Percentiles rank a stretch among this genome's conserved stretches.
phyloP scores from a whole-genome alignment of 306 rosid species.

The Fagus crenata region DNA sequence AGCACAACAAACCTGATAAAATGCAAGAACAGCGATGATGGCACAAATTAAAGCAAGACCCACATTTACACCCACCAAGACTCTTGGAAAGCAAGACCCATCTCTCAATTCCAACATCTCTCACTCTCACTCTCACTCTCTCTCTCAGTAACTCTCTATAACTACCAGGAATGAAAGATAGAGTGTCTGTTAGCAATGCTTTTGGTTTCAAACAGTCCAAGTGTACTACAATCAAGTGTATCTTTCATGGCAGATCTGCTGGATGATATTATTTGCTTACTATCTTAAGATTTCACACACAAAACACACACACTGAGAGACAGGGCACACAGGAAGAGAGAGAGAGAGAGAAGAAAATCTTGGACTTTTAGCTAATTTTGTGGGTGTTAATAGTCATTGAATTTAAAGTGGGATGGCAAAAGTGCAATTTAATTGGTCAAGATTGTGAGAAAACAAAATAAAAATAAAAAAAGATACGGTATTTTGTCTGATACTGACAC shows the following conservation, averaged over 20 bases:
- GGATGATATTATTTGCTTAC: not conserved
- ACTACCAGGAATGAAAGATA: constrained; percentile 18
- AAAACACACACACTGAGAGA: not conserved
- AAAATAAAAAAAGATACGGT: constrained; percentile 17
- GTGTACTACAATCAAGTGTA: constrained; percentile 25
- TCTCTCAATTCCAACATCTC: constrained; percentile 55
- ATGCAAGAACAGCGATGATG: constrained; percentile 60
- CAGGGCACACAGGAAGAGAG: not conserved
- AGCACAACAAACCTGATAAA: constrained; percentile 60
- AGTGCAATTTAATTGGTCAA: not conserved
- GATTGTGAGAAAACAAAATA: constrained; percentile 21
- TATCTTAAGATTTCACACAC: constrained; percentile 18
- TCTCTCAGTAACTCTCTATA: constrained; percentile 6
- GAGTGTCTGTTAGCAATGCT: constrained; percentile 22
- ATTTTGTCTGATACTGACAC: constrained; percentile 22
- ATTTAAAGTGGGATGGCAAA: not conserved
- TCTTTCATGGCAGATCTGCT: constrained; percentile 39
- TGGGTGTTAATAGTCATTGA: constrained; percentile 24
- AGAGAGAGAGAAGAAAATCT: constrained; percentile 4
- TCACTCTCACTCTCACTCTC: constrained; percentile 22
- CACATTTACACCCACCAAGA: constrained; percentile 52
- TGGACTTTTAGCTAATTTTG: constrained; percentile 22
- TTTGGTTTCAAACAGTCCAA: constrained; percentile 26
- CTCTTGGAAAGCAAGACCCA: constrained; percentile 60
- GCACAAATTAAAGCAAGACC: constrained; percentile 69